phyloP scores from a whole-genome alignment of 179 eudicot species.

The Silene coronaria region DNA sequence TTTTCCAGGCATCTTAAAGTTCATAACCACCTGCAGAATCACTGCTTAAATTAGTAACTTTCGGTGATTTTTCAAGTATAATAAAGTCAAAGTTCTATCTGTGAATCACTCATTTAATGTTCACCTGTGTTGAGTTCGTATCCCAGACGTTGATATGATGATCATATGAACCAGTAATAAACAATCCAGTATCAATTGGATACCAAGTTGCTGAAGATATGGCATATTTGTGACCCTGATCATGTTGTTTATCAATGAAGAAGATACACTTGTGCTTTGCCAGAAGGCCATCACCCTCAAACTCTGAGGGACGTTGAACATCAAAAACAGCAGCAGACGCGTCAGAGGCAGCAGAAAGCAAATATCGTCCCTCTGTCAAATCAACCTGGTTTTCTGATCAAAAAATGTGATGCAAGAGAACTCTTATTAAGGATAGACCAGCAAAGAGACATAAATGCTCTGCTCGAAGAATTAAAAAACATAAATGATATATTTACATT shows the following conservation, averaged over 20 bases:
- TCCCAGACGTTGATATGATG: constrained; percentile 93
- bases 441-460: not conserved
- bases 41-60: constrained; percentile 1
- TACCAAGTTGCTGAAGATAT: constrained; percentile 92
- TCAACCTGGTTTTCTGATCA: constrained; percentile 85
- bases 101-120: not conserved
- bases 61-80: not conserved
- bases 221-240: constrained; percentile 76
- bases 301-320: constrained; percentile 63
- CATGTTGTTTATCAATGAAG: constrained; percentile 69
- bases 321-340: constrained; percentile 84
- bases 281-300: constrained; percentile 50
- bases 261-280: constrained; percentile 62
- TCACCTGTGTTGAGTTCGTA: constrained; percentile 89
- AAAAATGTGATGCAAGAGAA: constrained; percentile 28
- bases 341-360: constrained; percentile 84
- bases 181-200: constrained; percentile 89
- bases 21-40: constrained; percentile 55
- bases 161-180: constrained; percentile 93
- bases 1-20: constrained; percentile 97
- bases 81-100: not conserved
- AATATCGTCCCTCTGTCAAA: constrained; percentile 96
- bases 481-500: not conserved
- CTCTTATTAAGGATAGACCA: constrained; percentile 19
- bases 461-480: not conserved